phyloP scores from a whole-genome alignment of 768 basidiomycete genomes.

The Tephrocybe rancida region DNA sequence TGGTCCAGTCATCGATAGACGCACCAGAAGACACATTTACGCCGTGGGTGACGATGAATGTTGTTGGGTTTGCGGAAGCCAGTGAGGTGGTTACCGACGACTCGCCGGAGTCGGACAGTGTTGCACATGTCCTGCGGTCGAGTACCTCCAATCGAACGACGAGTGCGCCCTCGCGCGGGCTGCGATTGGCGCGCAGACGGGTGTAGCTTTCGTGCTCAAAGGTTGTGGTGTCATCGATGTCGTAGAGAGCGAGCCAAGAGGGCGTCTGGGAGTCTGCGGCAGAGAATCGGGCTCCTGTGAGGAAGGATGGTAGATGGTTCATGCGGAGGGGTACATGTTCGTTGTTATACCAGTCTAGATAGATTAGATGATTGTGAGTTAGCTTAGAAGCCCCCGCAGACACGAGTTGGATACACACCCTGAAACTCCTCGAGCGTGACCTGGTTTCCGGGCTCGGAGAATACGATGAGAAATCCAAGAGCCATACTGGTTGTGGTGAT shows the following conservation, averaged over 20 bases:
- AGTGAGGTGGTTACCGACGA: slow-evolving; percentile 33
- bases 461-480: slow-evolving; percentile 49
- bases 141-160: slow-evolving; percentile 43
- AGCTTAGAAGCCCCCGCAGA: background rate
- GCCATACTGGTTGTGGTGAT: slow-evolving; percentile 35
- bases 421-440: slow-evolving; percentile 51
- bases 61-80: slow-evolving; percentile 29
- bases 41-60: slow-evolving; percentile 33
- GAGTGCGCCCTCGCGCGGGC: slow-evolving; percentile 42
- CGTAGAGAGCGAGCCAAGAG: slow-evolving; percentile 53
- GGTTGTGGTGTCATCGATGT: slow-evolving; percentile 41
- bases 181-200: slow-evolving; percentile 43
- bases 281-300: slow-evolving; percentile 48
- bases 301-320: slow-evolving; percentile 45
- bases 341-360: slow-evolving; percentile 56
- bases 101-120: slow-evolving; percentile 35
- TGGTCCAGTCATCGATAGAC: slow-evolving; percentile 25
- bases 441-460: slow-evolving; percentile 43
- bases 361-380: background rate
- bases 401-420: slow-evolving; percentile 24
- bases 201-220: slow-evolving; percentile 47
- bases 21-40: slow-evolving; percentile 18
- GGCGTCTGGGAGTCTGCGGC: slow-evolving; percentile 37
- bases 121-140: slow-evolving; percentile 43
- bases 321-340: slow-evolving; percentile 57